phyloP scores from a whole-genome alignment of 176 grass and related monocot species.

The Olyra latifolia region DNA sequence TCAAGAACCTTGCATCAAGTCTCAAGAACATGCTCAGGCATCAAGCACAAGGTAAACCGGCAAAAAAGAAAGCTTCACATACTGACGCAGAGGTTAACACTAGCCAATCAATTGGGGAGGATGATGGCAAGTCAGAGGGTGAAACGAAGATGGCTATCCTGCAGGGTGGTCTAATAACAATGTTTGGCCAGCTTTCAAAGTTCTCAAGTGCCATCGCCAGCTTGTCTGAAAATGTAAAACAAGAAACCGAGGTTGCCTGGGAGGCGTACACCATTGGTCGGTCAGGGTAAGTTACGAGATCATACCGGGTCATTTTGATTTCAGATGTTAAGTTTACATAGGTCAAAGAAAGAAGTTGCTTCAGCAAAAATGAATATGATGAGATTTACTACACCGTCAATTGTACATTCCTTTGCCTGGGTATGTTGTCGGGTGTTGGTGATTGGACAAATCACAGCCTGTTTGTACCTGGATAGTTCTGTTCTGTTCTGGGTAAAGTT shows the following conservation, averaged over 20 bases:
- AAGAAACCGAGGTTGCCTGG: conserved; percentile 38
- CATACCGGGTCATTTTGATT: not conserved
- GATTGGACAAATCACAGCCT: not conserved
- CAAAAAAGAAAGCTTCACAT: conserved; percentile 30
- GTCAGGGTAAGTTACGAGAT: not conserved
- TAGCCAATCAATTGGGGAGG: not conserved
- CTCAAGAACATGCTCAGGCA: conserved; percentile 45
- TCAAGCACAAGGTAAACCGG: conserved; percentile 6
- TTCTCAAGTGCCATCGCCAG: conserved; percentile 46
- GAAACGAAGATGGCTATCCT: conserved; percentile 40
- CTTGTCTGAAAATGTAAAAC: conserved; percentile 65
- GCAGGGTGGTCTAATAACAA: conserved; percentile 37
- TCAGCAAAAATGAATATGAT: not conserved
- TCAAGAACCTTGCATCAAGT: conserved; percentile 39
- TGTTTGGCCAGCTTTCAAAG: conserved; percentile 54
- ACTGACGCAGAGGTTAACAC: not conserved
- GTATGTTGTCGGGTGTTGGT: not conserved
- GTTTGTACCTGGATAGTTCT: conserved; percentile 2
- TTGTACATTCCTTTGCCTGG: conserved; percentile 19
- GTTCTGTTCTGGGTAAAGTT: conserved; percentile 5
- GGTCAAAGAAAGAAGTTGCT: conserved; percentile 12
- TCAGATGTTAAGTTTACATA: conserved; percentile 8
- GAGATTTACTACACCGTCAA: conserved; percentile 17
- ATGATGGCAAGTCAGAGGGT: not conserved
- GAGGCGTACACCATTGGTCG: conserved; percentile 36